Evolutionary conservation across 73 alveolate genomes (phyloP).

Genomic region (Paramecium sonneborni): DNA sequence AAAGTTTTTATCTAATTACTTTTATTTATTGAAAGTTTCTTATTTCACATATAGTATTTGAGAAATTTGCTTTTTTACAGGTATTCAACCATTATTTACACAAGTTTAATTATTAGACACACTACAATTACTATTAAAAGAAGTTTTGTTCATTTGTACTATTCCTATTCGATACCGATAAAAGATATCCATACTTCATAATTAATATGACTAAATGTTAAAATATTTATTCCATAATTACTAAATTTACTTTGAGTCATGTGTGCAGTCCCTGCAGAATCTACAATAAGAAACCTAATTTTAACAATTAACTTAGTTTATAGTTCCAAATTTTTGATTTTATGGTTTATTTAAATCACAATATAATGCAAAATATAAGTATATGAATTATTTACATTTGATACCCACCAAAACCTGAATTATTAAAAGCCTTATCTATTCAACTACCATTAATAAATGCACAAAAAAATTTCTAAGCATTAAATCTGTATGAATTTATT

Average conservation of each 20-base stretch:
- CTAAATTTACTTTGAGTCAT: neutral
- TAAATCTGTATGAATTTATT: neutral
- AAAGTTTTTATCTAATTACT: neutral
- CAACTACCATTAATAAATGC: neutral
- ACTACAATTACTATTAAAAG: neutral
- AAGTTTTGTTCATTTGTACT: neutral
- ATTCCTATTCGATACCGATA: neutral
- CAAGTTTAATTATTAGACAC: neutral
- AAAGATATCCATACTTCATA: neutral
- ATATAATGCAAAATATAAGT: neutral
- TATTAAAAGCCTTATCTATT: neutral
- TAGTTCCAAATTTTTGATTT: neutral
- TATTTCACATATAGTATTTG: neutral
- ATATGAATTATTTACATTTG: neutral
- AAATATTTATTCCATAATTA: neutral
- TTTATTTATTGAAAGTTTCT: neutral
- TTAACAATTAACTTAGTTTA: neutral
- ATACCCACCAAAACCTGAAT: neutral
- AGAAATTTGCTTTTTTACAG: neutral
- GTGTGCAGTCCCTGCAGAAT: neutral
- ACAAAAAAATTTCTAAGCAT: neutral
- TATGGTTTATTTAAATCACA: neutral
- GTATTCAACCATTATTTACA: neutral
- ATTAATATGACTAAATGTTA: neutral
- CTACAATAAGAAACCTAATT: neutral